A percentile compares a stretch with the other conserved stretches of the same genome.
These are phyloP conservation scores for Gypsophila paniculata DNA, from an alignment of 179 eudicot genomes.

Conservation along the genomic window DNA sequence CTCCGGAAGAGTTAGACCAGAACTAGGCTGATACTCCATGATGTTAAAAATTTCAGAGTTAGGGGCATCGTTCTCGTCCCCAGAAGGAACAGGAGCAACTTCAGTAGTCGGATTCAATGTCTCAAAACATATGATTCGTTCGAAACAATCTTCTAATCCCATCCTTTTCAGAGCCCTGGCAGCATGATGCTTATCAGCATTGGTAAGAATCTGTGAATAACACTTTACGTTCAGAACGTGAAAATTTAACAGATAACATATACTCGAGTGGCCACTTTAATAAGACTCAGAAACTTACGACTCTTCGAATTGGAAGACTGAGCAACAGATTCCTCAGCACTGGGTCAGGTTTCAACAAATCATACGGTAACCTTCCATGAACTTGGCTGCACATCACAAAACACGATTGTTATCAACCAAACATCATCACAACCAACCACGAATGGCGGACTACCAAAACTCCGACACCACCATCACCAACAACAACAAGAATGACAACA, in stretches of 20 bases:
- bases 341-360: conserved; percentile 64
- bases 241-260: not conserved
- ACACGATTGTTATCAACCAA: not conserved
- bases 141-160: conserved; percentile 84
- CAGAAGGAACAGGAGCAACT: not conserved
- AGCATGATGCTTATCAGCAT: conserved; percentile 67
- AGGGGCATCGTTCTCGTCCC: conserved; percentile 16
- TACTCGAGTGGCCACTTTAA: not conserved
- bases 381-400: conserved; percentile 49
- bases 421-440: no score
- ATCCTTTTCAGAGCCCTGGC: conserved; percentile 54
- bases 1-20: conserved; percentile 36
- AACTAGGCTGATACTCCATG: conserved; percentile 35
- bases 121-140: conserved; percentile 70
- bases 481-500: not conserved
- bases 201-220: conserved; percentile 61
- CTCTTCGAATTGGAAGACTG: conserved; percentile 74
- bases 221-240: not conserved
- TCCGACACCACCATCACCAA: not conserved
- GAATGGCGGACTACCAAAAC: no score
- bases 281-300: conserved; percentile 42
- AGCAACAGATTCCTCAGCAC: conserved; percentile 61
- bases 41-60: conserved; percentile 29
- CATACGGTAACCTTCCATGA: conserved; percentile 89
- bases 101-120: conserved; percentile 52